A percentile compares a stretch with the other conserved stretches of the same genome.
These are phyloP conservation scores for Kurtzmaniella quercitrusa DNA, from an alignment of 1,139 yeast genomes.

Conservation along the genomic window DNA sequence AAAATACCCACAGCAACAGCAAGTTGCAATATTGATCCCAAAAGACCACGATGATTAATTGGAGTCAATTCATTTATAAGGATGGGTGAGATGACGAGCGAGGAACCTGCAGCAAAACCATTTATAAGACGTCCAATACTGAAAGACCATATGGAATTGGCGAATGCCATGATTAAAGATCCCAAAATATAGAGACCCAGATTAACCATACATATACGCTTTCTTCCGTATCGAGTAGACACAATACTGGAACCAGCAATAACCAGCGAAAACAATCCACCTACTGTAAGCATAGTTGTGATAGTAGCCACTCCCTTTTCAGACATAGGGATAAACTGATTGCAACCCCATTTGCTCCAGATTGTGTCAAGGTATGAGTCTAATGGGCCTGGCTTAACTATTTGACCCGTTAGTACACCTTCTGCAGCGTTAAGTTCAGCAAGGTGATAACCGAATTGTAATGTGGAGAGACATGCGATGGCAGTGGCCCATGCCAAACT, in stretches of 20 bases:
- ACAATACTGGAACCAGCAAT: slow-evolving; percentile 28
- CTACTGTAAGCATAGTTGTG: slow-evolving; percentile 36
- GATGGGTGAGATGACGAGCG: slow-evolving; percentile 36
- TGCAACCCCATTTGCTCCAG: slow-evolving; percentile 22
- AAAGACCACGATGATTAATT: slow-evolving; percentile 33
- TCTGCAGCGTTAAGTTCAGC: slow-evolving; percentile 87
- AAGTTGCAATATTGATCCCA: slow-evolving; percentile 35
- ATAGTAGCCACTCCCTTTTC: slow-evolving; percentile 22
- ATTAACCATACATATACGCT: slow-evolving; percentile 20
- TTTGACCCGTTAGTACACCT: slow-evolving; percentile 49
- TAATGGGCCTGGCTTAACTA: slow-evolving; percentile 19
- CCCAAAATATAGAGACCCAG: slow-evolving; percentile 25
- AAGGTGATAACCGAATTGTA: slow-evolving; percentile 90
- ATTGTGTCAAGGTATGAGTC: slow-evolving; percentile 22
- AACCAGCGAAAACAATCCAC: slow-evolving; percentile 32
- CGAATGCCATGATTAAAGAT: slow-evolving; percentile 22
- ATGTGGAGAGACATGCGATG: slow-evolving; percentile 63
- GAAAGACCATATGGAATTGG: slow-evolving; percentile 17
- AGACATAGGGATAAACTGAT: slow-evolving; percentile 29
- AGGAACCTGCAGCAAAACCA: slow-evolving; percentile 38
- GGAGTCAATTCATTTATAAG: slow-evolving; percentile 38
- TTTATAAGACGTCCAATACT: slow-evolving; percentile 28
- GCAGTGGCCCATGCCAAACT: slow-evolving; percentile 33
- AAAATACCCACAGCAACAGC: slow-evolving; percentile 36
- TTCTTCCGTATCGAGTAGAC: slow-evolving; percentile 25